Evolutionary conservation across 805 yeast species (phyloP).

Genomic region (Huiozyma sinensis): DNA sequence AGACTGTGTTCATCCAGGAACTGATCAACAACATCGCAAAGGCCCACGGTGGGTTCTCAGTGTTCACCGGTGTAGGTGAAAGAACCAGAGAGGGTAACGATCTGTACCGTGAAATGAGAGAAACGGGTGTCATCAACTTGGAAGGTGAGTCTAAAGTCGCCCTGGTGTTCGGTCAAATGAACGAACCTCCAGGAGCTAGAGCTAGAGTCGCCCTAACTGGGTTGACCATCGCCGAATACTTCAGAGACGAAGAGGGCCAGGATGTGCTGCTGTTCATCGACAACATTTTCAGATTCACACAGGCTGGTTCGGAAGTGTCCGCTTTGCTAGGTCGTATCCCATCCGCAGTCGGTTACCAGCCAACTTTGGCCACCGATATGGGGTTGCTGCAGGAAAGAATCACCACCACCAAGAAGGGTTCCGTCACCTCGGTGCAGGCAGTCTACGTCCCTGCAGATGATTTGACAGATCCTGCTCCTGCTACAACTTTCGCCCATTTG

Average conservation of each 20-base stretch:
- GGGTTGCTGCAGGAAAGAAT: conserved; percentile 99
- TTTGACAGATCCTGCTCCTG: conserved; percentile 99
- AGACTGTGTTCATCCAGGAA: conserved; percentile 99
- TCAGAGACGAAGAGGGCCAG: conserved; percentile 99
- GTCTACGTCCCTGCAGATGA: conserved; percentile 99
- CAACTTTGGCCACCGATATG: conserved; percentile 99
- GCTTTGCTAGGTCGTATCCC: conserved; percentile 99
- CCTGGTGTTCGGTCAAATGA: conserved; percentile 99
- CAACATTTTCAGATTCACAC: conserved; percentile 99
- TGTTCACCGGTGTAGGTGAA: conserved; percentile 99
- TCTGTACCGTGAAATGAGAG: conserved; percentile 99
- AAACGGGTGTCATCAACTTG: conserved; percentile 98
- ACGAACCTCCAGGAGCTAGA: conserved; percentile 99
- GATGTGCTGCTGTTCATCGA: conserved; percentile 98
- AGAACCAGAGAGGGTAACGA: conserved; percentile 99
- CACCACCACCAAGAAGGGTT: conserved; percentile 99
- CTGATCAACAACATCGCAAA: conserved; percentile 99
- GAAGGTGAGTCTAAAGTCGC: conserved; percentile 99
- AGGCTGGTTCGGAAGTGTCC: conserved; percentile 99
- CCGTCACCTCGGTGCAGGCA: conserved; percentile 99
- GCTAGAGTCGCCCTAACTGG: conserved; percentile 99
- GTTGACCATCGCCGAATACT: conserved; percentile 98
- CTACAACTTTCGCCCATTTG: conserved; percentile 99
- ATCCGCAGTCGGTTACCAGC: conserved; percentile 99
- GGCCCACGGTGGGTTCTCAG: conserved; percentile 99